Percentiles rank a stretch among this genome's conserved stretches.
Evolutionary conservation across 768 basidiomycete species (phyloP).

Genomic region (Hericium erinaceus): DNA sequence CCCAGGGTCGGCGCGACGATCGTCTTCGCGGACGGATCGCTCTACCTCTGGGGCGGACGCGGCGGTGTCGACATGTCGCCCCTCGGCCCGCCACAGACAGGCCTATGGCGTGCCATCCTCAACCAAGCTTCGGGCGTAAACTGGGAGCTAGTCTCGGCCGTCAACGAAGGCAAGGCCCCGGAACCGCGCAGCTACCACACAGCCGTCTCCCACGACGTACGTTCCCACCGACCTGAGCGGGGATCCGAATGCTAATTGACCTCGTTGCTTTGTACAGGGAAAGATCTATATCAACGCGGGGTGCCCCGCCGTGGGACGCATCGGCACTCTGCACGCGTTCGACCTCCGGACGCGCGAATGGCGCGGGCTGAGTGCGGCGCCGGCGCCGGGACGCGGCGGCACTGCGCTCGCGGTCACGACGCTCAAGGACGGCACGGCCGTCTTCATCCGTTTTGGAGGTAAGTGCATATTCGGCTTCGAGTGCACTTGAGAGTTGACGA

Average conservation of each 20-base stretch:
- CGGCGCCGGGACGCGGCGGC: slow-evolving; percentile 30
- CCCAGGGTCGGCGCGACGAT: slow-evolving; percentile 3
- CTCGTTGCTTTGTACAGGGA: slow-evolving; percentile 17
- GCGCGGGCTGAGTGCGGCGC: slow-evolving; percentile 26
- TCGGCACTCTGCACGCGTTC: slow-evolving; percentile 26
- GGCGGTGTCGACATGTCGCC: slow-evolving; percentile 32
- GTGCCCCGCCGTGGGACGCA: slow-evolving; percentile 29
- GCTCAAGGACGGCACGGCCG: slow-evolving; percentile 10
- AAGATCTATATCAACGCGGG: slow-evolving; percentile 32
- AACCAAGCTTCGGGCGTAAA: neutral
- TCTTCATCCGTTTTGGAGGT: slow-evolving; percentile 32
- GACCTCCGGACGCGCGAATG: slow-evolving; percentile 22
- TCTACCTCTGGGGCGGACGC: slow-evolving; percentile 39
- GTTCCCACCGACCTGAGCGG: slow-evolving; percentile 1
- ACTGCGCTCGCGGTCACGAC: slow-evolving; percentile 25
- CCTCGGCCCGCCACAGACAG: slow-evolving; percentile 18
- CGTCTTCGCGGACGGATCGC: slow-evolving; percentile 14
- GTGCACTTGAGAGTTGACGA: too few relatives aligned
- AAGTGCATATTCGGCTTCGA: neutral
- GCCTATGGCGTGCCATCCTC: neutral
- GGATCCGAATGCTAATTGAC: slow-evolving; percentile 22
- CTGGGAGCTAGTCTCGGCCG: neutral
- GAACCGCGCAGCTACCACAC: slow-evolving; percentile 29
- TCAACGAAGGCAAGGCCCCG: slow-evolving; percentile 23
- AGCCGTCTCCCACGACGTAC: slow-evolving; percentile 20